Percentiles rank a stretch among this genome's conserved stretches.
Conservation (phyloP, 2,329 filamentous ascomycete genomes). For the Fusarium metavorans region DNA sequence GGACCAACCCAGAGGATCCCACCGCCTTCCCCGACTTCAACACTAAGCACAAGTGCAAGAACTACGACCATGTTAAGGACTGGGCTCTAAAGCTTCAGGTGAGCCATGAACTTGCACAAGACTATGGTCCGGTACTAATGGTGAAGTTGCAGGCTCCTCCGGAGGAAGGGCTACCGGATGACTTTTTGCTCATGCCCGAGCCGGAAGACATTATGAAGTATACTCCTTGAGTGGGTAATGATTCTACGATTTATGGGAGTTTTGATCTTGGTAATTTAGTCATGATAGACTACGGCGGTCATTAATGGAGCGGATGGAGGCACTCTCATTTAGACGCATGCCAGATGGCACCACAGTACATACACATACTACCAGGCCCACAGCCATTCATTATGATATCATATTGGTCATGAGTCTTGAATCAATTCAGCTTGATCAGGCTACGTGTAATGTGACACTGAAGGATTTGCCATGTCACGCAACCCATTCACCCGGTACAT, state of each 20-base stretch:
- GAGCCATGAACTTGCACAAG: background rate
- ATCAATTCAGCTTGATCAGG: background rate
- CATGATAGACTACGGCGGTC: background rate
- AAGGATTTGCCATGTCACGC: background rate
- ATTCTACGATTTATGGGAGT: background rate
- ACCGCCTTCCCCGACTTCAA: constrained; percentile 72
- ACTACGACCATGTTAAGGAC: constrained; percentile 63
- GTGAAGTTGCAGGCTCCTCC: constrained; percentile 33
- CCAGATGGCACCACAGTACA: background rate
- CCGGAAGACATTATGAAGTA: constrained; percentile 19
- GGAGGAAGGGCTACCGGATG: constrained; percentile 21
- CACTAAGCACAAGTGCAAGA: constrained; percentile 69
- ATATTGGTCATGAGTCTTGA: background rate
- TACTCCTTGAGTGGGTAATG: constrained; percentile 35
- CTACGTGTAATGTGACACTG: background rate
- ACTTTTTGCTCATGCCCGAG: constrained; percentile 28
- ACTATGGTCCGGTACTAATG: background rate
- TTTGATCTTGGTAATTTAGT: background rate
- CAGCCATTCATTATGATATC: background rate
- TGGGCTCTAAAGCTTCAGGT: constrained; percentile 68
- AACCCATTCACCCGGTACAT: background rate
- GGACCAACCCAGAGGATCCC: constrained; percentile 61
- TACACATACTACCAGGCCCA: background rate
- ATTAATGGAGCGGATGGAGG: background rate
- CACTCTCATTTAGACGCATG: background rate